Base-by-base conservation (phyloP, 768 basidiomycete species). In the Suillus bovinus region DNA sequence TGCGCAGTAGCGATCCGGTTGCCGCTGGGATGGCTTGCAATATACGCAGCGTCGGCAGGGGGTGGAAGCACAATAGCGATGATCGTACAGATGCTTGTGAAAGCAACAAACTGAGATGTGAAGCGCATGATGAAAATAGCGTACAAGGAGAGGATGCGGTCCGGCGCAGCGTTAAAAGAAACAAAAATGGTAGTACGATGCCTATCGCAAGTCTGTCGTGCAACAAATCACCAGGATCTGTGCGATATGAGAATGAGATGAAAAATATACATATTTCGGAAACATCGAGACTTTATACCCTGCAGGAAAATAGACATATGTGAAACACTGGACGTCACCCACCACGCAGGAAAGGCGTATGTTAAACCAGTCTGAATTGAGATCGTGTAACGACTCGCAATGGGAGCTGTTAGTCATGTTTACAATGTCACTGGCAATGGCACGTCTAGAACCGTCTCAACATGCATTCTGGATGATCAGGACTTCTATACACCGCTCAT, bases 151-250 rank as follows among this genome's bases (percentile, higher is more conserved):
- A 58, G 42, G 61, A 65, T 64, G 63, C 50, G 65, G 38, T 63
- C 66, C 64, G 64, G 66, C 57, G 63, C 61, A 62, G 52, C 24
- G 61, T 52, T 13, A 11, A 31, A 11, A 52, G 20, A 27, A n/a
- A n/a, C 20, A 52, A 33, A 20, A 5, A 52, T 10, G 17, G 20
- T 31, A 52, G 29, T 31, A 52, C 50, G 50, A 31, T 52, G 50
- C 50, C 50, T 33, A 27, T 49, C 47, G 47, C 27, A 49, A 27
- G 24, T 16, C 47, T 49, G 50, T 52, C 49, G 50, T 52, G 5
- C 31, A 52, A 52, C 64, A 66, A 83, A 86, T 81, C 86, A 77
- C 85, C 84, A 69, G 86, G 86, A 85, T 79, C 84, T 70, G 71
- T 65, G 65, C 64, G 77, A 64, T 62, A 66, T 75, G 71, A 73